phyloP scores from a whole-genome alignment of 2,329 filamentous ascomycete species.

The Colletotrichum plurivorum region DNA sequence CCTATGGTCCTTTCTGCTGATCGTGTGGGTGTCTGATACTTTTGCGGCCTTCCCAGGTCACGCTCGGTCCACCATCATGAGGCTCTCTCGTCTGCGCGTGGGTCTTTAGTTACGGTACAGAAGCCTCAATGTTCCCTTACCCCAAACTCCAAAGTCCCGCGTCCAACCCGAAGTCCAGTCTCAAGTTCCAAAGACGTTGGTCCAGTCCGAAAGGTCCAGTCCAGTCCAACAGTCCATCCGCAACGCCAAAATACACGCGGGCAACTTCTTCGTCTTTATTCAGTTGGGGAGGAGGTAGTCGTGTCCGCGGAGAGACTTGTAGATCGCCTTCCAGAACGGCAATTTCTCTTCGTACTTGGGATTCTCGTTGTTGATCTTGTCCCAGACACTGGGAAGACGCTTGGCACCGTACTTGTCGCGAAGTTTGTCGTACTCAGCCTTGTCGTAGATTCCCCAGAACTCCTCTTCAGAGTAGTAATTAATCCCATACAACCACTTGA shows the following conservation, averaged over 20 bases:
- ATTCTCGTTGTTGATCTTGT: constrained; percentile 69
- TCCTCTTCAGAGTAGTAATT: constrained; percentile 77
- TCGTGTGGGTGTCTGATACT: too few species aligned
- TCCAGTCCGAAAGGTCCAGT: too few species aligned
- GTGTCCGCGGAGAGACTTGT: not conserved
- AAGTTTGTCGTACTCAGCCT: constrained; percentile 69
- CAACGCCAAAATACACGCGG: not conserved
- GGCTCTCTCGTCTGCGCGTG: too few species aligned
- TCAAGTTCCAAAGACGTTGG: too few species aligned
- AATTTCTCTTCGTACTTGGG: constrained; percentile 8
- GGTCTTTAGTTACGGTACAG: too few species aligned
- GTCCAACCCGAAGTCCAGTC: too few species aligned
- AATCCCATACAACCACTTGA: constrained; percentile 80
- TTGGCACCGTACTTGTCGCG: constrained; percentile 71
- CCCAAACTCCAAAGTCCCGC: too few species aligned
- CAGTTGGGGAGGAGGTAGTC: constrained; percentile 7
- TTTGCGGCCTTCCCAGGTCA: too few species aligned
- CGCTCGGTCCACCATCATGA: too few species aligned
- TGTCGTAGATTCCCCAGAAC: constrained; percentile 76
- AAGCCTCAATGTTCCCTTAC: too few species aligned
- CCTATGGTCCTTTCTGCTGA: too few species aligned
- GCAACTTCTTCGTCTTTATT: not conserved
- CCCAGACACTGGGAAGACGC: constrained; percentile 74
- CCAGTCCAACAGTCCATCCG: too few species aligned
- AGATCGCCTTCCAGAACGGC: constrained; percentile 1